Evolutionary conservation across 305 asterid genomes (phyloP).

Genomic region (Fraxinus paxiana): DNA sequence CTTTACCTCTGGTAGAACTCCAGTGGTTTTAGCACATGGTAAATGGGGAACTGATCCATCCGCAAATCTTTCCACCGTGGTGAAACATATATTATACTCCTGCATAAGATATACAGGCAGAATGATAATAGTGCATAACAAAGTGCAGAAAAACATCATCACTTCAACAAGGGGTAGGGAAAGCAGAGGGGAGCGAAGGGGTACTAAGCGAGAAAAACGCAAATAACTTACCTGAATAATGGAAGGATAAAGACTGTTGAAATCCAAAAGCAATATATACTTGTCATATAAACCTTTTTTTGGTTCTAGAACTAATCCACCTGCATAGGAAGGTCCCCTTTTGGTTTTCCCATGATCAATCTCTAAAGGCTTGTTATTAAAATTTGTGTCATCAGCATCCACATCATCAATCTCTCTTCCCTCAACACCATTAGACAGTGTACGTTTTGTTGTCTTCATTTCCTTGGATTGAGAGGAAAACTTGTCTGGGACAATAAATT

Average conservation of each 20-base stretch:
- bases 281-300: constrained; percentile 94
- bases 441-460: constrained; percentile 58
- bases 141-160: constrained; percentile 8
- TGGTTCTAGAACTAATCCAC: constrained; percentile 98
- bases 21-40: constrained; percentile 67
- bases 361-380: constrained; percentile 49
- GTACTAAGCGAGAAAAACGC: constrained; percentile 16
- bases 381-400: constrained; percentile 42
- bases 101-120: constrained; percentile 30
- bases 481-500: constrained; percentile 92
- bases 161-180: constrained; percentile 6
- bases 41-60: constrained; percentile 62
- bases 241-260: constrained; percentile 99
- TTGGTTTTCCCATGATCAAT: constrained; percentile 50
- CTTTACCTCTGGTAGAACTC: constrained; percentile 91
- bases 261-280: constrained; percentile 86
- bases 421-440: constrained; percentile 43
- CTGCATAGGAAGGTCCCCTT: constrained; percentile 88
- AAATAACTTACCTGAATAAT: constrained; percentile 75
- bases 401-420: constrained; percentile 43
- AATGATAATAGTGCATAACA: not conserved
- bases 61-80: constrained; percentile 77
- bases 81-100: constrained; percentile 98
- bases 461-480: constrained; percentile 58
- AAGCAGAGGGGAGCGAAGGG: constrained; percentile 21